Conservation (phyloP, 176 grass and related monocot species). For the Pontederia crassipes region DNA sequence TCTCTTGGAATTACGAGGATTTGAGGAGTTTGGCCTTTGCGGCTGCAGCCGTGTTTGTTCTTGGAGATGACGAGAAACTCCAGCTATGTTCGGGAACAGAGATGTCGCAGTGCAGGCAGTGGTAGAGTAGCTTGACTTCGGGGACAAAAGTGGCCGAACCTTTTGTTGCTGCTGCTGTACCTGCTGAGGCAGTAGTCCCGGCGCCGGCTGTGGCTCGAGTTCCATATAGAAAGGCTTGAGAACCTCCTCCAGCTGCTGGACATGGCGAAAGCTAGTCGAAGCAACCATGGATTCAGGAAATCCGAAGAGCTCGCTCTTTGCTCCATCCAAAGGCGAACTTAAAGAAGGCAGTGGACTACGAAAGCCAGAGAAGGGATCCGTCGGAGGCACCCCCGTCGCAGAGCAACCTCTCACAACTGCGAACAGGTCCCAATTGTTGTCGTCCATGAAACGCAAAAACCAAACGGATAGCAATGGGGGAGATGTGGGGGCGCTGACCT, state of each 20-base stretch:
- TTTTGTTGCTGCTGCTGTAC: not conserved
- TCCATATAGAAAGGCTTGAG: not conserved
- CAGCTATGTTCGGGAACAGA: not conserved
- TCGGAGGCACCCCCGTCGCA: not conserved
- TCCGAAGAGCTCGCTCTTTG: not conserved
- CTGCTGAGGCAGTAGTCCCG: too few relatives aligned
- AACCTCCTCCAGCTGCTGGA: constrained; percentile 8
- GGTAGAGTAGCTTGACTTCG: not conserved
- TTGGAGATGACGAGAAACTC: not conserved
- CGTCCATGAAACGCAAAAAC: constrained; percentile 23
- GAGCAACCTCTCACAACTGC: constrained; percentile 80
- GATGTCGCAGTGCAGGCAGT: not conserved
- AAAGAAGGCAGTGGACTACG: not conserved
- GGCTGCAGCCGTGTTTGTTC: not conserved
- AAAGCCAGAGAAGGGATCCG: not conserved
- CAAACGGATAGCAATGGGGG: not conserved
- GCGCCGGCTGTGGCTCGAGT: not conserved
- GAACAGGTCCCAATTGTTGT: constrained; percentile 91
- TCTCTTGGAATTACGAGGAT: constrained; percentile 9
- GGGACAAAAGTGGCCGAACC: not conserved
- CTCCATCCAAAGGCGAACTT: not conserved
- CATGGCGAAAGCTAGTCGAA: too few relatives aligned
- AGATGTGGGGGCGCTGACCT: constrained; percentile 27
- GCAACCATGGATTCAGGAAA: not conserved
- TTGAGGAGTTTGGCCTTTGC: not conserved